phyloP scores from a whole-genome alignment of 768 basidiomycete genomes.

The Rhodotorula babjevae region DNA sequence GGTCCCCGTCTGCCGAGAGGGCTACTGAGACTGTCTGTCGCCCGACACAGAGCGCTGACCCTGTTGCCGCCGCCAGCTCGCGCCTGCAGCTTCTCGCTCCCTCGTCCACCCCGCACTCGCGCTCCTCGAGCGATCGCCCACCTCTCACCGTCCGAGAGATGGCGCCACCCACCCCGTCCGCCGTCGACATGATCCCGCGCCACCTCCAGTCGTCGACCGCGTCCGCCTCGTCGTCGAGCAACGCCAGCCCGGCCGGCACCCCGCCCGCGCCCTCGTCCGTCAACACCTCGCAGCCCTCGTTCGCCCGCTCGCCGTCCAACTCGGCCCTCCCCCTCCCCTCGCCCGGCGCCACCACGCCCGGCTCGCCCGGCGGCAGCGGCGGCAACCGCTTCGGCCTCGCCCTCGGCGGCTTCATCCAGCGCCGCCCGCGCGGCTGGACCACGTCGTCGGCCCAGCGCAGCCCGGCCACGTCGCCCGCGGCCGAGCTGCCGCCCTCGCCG shows the following conservation, averaged over 20 bases:
- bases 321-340: background rate
- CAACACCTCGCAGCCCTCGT: background rate
- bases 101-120: no score
- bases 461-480: conserved; percentile 7
- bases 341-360: background rate
- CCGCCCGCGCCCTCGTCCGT: background rate
- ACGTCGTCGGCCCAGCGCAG: conserved; percentile 21
- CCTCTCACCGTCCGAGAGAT: background rate
- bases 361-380: conserved; percentile 6
- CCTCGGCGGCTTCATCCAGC: conserved; percentile 26
- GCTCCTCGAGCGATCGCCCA: no score
- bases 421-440: conserved; percentile 33
- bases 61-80: no score
- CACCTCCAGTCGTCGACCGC: conserved; percentile 10
- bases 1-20: no score
- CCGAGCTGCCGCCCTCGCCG: conserved; percentile 28
- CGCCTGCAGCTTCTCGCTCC: no score
- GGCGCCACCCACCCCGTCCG: background rate
- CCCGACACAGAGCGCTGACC: no score
- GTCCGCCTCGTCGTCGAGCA: conserved; percentile 10
- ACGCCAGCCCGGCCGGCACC: conserved; percentile 8
- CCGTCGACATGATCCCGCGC: conserved; percentile 19
- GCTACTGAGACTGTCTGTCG: no score
- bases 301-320: background rate
- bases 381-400: conserved; percentile 35